These are phyloP conservation scores for Plasmodiophora brassicae DNA, from an alignment of 208 protist species.

Conservation along the genomic window DNA sequence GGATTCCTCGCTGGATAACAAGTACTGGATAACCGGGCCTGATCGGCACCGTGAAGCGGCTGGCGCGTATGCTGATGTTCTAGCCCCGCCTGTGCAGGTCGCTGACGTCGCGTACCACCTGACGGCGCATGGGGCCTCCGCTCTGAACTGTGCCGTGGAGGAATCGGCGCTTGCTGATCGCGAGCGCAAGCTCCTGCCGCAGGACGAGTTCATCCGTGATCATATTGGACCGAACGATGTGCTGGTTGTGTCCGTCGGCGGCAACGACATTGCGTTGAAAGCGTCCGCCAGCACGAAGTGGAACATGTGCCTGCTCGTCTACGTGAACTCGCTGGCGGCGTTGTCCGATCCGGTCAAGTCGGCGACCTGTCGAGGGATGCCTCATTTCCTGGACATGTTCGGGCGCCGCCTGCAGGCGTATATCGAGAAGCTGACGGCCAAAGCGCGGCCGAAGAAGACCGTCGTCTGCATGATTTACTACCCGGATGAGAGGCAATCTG, in stretches of 20 bases:
- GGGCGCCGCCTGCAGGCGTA: background rate
- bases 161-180: background rate
- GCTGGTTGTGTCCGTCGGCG: constrained; percentile 35
- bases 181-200: background rate
- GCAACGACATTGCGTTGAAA: constrained; percentile 37
- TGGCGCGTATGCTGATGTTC: background rate
- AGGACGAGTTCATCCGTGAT: constrained; percentile 26
- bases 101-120: constrained; percentile 29
- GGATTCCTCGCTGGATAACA: constrained; percentile 37
- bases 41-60: background rate
- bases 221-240: background rate
- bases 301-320: background rate
- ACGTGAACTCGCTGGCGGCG: background rate
- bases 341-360: background rate
- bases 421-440: background rate
- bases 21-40: constrained; percentile 26
- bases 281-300: background rate
- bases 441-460: background rate
- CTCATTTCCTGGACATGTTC: background rate
- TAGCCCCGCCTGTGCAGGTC: background rate
- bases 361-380: background rate
- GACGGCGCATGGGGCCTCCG: background rate
- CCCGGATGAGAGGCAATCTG: background rate
- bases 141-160: constrained; percentile 13
- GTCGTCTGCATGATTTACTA: constrained; percentile 47